Evolutionary conservation across 2,329 filamentous ascomycete species (phyloP), one percentile per base, ranked within the genome.

Genomic region (Nemania bipapillata): DNA sequence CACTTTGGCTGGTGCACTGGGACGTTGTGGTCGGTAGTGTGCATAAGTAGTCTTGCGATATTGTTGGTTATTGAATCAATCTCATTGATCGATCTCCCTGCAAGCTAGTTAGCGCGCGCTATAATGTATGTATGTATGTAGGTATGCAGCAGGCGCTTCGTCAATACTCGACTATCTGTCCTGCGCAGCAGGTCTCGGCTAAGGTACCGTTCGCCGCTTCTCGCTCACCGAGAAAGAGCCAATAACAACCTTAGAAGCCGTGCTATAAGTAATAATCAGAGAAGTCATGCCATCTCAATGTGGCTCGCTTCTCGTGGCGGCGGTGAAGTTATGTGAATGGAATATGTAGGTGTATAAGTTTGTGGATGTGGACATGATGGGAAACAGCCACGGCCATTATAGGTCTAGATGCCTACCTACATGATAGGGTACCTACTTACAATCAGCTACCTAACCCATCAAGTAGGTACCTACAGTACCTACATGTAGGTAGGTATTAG

Each of bases 191-290:
- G 53, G 52, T 60, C 47, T 68, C 63, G 60, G 68, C 24, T 53
- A 52, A 24, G 57, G 28, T 32, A 32, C 65, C 20, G 55, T 65
- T 60, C 61, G 49, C 37, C 50, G 60, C 53, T n/a, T 63, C 59
- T 71, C 69, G 69, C 69, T 66, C 66, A 64, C 69, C 69, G 69
- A 71, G 35, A 9, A 45, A 37, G 47, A 12, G 42, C 26, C 49
- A 53, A 30, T 53, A 26, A n/a, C 22, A 55, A 45, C 40, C 55
- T 42, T 12, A 42, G 45, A 30, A 66, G 30, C 26, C 57, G 30
- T 59, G 60, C 12, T n/a, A n/a, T n/a, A 45, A 47, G 26, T 37
- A 24, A n/a, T 22, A 15, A 40, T 26, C 24, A 30, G 52, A 17
- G 32, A 50, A 24, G 54, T 61, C 32, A 56, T 7, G 40, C 54